These are phyloP conservation scores for Trichosanthes cucumerina DNA, from an alignment of 306 rosid species.

Conservation along the genomic window DNA sequence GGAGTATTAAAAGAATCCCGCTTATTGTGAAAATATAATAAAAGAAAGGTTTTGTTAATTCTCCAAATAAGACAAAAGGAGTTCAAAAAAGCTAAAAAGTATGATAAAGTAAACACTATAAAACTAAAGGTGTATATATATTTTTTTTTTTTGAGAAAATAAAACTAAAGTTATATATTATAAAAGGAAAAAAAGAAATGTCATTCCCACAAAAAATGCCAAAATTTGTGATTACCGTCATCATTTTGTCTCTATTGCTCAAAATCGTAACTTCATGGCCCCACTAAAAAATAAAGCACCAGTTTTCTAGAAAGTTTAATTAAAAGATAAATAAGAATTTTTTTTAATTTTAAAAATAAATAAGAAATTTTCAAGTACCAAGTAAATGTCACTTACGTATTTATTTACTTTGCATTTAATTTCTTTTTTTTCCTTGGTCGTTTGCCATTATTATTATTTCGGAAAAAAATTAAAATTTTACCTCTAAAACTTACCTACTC, in stretches of 20 bases:
- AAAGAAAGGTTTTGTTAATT: neutral
- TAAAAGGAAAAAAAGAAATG: neutral
- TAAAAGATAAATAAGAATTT: neutral
- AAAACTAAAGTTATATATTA: neutral
- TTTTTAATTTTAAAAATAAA: too few species aligned
- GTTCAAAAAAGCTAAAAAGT: neutral
- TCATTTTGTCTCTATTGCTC: neutral
- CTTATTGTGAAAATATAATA: neutral
- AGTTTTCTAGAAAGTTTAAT: neutral
- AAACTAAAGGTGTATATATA: neutral
- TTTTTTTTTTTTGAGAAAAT: too few species aligned
- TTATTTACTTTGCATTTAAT: too few species aligned
- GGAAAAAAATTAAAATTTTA: too few species aligned
- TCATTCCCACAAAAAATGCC: slow-evolving; percentile 4
- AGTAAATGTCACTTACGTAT: too few species aligned
- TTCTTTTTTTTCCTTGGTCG: too few species aligned
- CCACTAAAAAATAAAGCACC: neutral
- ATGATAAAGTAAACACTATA: neutral
- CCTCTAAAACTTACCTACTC: too few species aligned
- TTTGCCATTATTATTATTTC: too few species aligned
- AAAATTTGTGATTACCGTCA: slow-evolving; percentile 4
- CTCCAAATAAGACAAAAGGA: neutral
- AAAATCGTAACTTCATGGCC: neutral
- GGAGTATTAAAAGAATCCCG: too few species aligned
- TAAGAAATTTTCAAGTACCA: too few species aligned